Conservation (phyloP, 2,329 filamentous ascomycete genomes). For the Mycocentrospora acerina region DNA sequence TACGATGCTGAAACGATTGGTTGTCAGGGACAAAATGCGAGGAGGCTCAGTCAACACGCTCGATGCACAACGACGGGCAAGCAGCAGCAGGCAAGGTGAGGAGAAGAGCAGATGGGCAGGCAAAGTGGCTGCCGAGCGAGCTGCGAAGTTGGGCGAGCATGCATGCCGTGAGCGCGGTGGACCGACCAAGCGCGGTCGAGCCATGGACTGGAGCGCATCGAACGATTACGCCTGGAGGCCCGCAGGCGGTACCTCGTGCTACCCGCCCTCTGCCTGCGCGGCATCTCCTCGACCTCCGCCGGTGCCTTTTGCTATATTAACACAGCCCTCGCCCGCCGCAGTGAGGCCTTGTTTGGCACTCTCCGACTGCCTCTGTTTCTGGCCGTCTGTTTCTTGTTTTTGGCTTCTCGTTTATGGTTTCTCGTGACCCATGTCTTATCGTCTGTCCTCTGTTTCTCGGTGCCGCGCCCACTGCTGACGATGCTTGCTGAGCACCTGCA, state of each 20-base stretch:
- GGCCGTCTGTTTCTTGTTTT: constrained; percentile 8
- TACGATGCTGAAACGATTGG: constrained; percentile 45
- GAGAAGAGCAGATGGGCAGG: constrained; percentile 10
- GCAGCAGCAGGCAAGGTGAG: constrained; percentile 7
- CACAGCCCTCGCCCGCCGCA: constrained; percentile 9
- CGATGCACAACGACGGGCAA: constrained; percentile 8
- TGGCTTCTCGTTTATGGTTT: constrained; percentile 6
- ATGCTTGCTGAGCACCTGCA: constrained; percentile 20
- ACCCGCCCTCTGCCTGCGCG: constrained; percentile 37
- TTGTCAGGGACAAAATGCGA: constrained; percentile 37
- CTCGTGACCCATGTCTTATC: too few relatives aligned
- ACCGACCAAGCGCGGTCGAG: constrained; percentile 40
- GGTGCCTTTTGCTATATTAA: constrained; percentile 22
- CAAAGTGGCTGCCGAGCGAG: constrained; percentile 13
- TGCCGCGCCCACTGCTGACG: constrained; percentile 28
- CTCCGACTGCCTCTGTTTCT: not conserved
- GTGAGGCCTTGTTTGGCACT: constrained; percentile 3
- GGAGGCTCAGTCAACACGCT: constrained; percentile 18
- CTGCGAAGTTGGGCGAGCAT: constrained; percentile 35
- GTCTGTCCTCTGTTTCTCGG: too few relatives aligned
- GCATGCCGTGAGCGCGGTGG: constrained; percentile 34
- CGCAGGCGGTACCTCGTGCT: constrained; percentile 37
- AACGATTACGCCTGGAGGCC: constrained; percentile 31
- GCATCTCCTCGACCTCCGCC: constrained; percentile 24
- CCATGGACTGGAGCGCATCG: constrained; percentile 29